These are phyloP conservation scores for Colletotrichum aenigma DNA, from an alignment of 2,329 filamentous ascomycete species.

Conservation along the genomic window DNA sequence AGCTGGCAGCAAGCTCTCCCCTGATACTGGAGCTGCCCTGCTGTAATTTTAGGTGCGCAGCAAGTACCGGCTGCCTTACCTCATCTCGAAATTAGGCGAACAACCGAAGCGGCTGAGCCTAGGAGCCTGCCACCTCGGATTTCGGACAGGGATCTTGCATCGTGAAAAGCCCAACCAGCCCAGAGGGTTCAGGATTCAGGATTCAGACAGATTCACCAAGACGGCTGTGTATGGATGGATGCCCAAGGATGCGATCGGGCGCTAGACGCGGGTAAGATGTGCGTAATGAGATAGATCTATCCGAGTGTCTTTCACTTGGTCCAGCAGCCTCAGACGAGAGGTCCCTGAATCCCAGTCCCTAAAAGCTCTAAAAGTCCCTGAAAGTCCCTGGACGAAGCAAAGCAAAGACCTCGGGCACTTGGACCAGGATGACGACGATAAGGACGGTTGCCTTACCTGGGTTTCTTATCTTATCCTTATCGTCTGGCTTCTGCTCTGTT, in stretches of 20 bases:
- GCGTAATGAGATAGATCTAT: conserved; percentile 3
- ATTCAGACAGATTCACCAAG: not conserved
- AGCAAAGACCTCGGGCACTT: not conserved
- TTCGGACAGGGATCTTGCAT: not conserved
- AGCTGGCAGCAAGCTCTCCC: not conserved
- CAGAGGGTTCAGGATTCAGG: not conserved
- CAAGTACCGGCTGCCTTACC: not conserved
- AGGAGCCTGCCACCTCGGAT: not conserved
- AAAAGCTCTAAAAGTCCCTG: not conserved
- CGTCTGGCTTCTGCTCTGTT: not conserved
- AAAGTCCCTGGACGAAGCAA: not conserved
- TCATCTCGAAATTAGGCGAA: not conserved
- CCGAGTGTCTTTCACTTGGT: not conserved
- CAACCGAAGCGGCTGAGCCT: not conserved
- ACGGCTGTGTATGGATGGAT: not conserved
- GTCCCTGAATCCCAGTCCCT: not conserved
- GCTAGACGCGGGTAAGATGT: not conserved
- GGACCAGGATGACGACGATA: not conserved
- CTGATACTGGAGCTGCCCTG: not conserved
- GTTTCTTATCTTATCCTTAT: not conserved
- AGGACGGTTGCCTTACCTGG: not conserved
- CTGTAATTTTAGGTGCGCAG: not conserved
- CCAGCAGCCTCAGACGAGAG: not conserved
- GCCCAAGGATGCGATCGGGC: conserved; percentile 1
- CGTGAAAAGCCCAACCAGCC: not conserved